Percentiles rank a stretch among this genome's conserved stretches.
Conservation (phyloP, 495 filamentous ascomycete genomes). For the Acidomyces sp. region DNA sequence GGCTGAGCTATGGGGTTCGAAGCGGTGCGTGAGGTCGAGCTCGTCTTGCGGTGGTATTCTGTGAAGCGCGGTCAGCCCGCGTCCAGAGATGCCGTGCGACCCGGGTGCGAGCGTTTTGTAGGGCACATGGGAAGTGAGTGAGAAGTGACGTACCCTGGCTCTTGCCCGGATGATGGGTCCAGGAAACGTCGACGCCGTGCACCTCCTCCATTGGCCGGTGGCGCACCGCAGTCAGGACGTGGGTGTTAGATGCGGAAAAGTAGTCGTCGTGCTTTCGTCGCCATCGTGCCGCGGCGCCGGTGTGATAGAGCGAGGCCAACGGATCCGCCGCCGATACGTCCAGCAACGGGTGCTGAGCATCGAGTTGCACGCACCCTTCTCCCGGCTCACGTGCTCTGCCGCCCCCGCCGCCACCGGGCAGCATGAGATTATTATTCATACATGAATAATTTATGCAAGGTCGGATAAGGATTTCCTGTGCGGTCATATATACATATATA, state of each 20-base stretch:
- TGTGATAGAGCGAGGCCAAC: not conserved
- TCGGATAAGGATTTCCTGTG: too few relatives aligned
- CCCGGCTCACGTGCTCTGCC: too few relatives aligned
- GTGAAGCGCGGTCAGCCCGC: too few relatives aligned
- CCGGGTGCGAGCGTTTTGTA: too few relatives aligned
- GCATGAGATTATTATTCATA: too few relatives aligned
- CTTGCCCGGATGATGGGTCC: slow-evolving; percentile 58
- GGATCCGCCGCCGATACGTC: not conserved
- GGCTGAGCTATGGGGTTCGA: slow-evolving; percentile 4
- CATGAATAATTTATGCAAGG: too few relatives aligned
- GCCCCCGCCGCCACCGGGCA: too few relatives aligned
- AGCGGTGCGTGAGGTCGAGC: not conserved
- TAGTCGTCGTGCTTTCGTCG: slow-evolving; percentile 2
- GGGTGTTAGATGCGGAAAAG: not conserved
- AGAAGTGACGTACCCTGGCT: slow-evolving; percentile 33
- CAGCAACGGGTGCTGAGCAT: not conserved
- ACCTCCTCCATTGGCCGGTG: slow-evolving; percentile 39
- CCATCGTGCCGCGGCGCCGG: not conserved
- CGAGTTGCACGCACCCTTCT: too few relatives aligned
- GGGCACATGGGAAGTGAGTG: too few relatives aligned
- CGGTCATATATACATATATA: too few relatives aligned
- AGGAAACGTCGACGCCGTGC: slow-evolving; percentile 52
- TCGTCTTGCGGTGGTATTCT: slow-evolving; percentile 5
- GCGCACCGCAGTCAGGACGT: slow-evolving; percentile 1
- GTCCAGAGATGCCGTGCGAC: too few relatives aligned